These are phyloP conservation scores for Phyllosticta citriasiana DNA, from an alignment of 2,329 filamentous ascomycete genomes.

Conservation along the genomic window DNA sequence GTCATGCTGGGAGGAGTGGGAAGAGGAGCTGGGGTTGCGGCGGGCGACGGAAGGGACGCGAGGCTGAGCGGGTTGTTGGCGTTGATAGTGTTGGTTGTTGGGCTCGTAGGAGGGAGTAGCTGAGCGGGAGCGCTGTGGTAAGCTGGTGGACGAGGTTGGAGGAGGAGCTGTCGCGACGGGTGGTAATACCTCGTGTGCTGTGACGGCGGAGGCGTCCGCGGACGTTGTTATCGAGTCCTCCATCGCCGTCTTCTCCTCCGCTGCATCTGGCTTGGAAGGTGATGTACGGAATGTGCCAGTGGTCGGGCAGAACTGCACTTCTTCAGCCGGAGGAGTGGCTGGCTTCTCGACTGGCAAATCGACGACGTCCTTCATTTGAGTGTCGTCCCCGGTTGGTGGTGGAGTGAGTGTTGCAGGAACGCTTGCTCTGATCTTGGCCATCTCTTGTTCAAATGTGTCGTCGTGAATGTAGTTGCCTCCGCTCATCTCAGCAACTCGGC, in stretches of 20 bases:
- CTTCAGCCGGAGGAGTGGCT: neutral
- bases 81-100: constrained; percentile 11
- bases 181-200: neutral
- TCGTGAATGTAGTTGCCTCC: constrained; percentile 31
- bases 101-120: neutral
- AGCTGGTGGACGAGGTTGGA: neutral
- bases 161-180: neutral
- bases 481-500: constrained; percentile 34
- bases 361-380: constrained; percentile 11
- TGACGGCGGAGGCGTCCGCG: neutral
- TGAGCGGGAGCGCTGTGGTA: neutral
- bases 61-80: neutral
- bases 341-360: constrained; percentile 10
- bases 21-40: constrained; percentile 12
- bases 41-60: constrained; percentile 14
- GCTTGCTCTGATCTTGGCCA: constrained; percentile 31
- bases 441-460: constrained; percentile 24
- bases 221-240: constrained; percentile 2
- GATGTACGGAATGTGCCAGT: constrained; percentile 29
- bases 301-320: constrained; percentile 26
- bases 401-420: constrained; percentile 47
- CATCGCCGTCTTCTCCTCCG: neutral
- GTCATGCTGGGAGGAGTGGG: constrained; percentile 11
- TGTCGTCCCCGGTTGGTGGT: constrained; percentile 50
- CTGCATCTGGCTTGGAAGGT: constrained; percentile 16